These are phyloP conservation scores for Botrytis tulipae DNA, from an alignment of 2,329 filamentous ascomycete genomes.

Conservation along the genomic window DNA sequence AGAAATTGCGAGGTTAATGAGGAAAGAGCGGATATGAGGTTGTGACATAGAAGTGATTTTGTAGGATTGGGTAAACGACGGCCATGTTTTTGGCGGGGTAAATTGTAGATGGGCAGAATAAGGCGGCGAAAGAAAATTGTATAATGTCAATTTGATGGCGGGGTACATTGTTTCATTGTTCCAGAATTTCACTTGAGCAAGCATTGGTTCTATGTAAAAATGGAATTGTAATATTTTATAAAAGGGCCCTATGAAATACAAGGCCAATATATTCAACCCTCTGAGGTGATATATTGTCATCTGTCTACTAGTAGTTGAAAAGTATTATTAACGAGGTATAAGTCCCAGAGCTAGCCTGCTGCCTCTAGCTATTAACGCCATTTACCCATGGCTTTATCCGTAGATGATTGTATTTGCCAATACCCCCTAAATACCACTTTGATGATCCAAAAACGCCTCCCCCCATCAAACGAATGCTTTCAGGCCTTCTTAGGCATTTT, in stretches of 20 bases:
- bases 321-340: neutral
- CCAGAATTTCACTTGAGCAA: neutral
- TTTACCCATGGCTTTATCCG: neutral
- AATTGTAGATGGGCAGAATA: neutral
- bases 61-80: neutral
- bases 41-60: neutral
- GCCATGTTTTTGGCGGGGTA: conserved; percentile 1
- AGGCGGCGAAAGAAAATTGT: conserved; percentile 3
- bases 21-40: neutral
- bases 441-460: neutral
- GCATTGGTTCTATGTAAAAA: neutral
- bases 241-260: neutral
- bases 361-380: conserved; percentile 6
- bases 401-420: neutral
- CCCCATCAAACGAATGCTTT: neutral
- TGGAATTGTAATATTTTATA: neutral
- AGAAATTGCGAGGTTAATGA: neutral
- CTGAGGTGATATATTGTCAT: neutral
- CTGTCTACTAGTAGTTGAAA: neutral
- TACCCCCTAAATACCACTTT: neutral
- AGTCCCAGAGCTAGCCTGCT: neutral
- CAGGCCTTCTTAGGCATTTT: conserved; percentile 30
- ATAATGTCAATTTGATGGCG: neutral
- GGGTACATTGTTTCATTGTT: neutral
- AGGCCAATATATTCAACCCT: neutral